Conservation (phyloP, 2,329 filamentous ascomycete genomes). For the Stachybotrys chartarum region DNA sequence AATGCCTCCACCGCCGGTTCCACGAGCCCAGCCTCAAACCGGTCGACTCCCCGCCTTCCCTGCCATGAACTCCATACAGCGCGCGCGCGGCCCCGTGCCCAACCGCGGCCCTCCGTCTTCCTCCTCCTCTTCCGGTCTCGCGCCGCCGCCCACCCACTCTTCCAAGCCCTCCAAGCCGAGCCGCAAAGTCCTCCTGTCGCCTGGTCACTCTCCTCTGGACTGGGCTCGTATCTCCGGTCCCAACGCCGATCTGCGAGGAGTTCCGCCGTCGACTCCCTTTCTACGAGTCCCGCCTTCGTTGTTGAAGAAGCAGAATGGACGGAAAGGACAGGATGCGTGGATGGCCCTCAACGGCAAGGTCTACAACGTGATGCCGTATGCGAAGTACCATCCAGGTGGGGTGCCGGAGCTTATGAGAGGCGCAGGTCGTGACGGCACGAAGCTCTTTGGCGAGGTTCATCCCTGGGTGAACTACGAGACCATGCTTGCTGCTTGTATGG, state of each 20-base stretch:
- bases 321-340: slow-evolving; percentile 84
- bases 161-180: slow-evolving; percentile 47
- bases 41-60: slow-evolving; percentile 37
- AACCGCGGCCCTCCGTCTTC: slow-evolving; percentile 28
- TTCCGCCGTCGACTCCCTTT: slow-evolving; percentile 45
- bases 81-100: slow-evolving; percentile 34
- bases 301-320: slow-evolving; percentile 71
- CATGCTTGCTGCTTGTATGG: slow-evolving; percentile 56
- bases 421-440: slow-evolving; percentile 55
- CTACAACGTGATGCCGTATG: slow-evolving; percentile 88
- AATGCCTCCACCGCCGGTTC: slow-evolving; percentile 23
- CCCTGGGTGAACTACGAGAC: slow-evolving; percentile 68
- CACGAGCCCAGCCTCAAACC: slow-evolving; percentile 16
- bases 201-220: slow-evolving; percentile 90
- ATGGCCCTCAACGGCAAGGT: slow-evolving; percentile 82
- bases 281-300: slow-evolving; percentile 75
- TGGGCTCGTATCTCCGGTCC: slow-evolving; percentile 76
- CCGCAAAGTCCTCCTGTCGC: slow-evolving; percentile 73
- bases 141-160: slow-evolving; percentile 48
- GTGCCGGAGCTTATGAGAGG: slow-evolving; percentile 62
- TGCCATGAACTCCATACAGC: slow-evolving; percentile 43
- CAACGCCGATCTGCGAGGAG: slow-evolving; percentile 58
- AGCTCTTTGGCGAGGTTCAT: slow-evolving; percentile 59
- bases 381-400: slow-evolving; percentile 86
- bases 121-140: slow-evolving; percentile 37